phyloP scores from a whole-genome alignment of 805 yeast genomes.

The Myxozyma nipponensis region DNA sequence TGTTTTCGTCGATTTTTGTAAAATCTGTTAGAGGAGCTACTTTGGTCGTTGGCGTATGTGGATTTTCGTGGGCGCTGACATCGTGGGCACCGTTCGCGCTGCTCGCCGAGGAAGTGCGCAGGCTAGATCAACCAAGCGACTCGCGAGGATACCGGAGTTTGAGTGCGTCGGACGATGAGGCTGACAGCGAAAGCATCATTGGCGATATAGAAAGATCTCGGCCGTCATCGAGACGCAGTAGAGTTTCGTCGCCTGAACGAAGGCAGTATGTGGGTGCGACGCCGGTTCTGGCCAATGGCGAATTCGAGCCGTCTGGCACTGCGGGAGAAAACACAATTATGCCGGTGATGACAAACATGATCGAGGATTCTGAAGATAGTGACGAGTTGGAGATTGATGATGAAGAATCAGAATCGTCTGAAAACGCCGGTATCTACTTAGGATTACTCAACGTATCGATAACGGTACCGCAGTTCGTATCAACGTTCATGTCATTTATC shows the following conservation, averaged over 20 bases:
- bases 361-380: slow-evolving; percentile 13
- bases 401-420: slow-evolving; percentile 19
- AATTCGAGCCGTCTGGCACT: not conserved
- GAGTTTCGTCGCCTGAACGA: not conserved
- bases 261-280: slow-evolving; percentile 6
- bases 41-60: slow-evolving; percentile 23
- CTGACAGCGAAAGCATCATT: too few species aligned
- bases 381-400: not conserved
- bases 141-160: not conserved
- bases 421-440: slow-evolving; percentile 39
- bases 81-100: slow-evolving; percentile 28
- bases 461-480: slow-evolving; percentile 41
- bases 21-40: slow-evolving; percentile 23
- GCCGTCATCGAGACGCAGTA: slow-evolving; percentile 2
- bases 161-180: slow-evolving; percentile 1
- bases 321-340: not conserved
- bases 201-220: slow-evolving; percentile 1
- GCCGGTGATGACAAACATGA: not conserved
- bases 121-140: slow-evolving; percentile 1
- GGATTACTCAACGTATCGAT: slow-evolving; percentile 42
- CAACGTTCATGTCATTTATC: slow-evolving; percentile 40
- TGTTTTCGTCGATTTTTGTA: slow-evolving; percentile 26
- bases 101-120: slow-evolving; percentile 26
- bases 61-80: slow-evolving; percentile 27
- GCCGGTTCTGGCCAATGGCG: slow-evolving; percentile 3